Evolutionary conservation across 2,329 filamentous ascomycete genomes (phyloP), one percentile per base, ranked within the genome.

Genomic region (Tolypocladium capitatum): DNA sequence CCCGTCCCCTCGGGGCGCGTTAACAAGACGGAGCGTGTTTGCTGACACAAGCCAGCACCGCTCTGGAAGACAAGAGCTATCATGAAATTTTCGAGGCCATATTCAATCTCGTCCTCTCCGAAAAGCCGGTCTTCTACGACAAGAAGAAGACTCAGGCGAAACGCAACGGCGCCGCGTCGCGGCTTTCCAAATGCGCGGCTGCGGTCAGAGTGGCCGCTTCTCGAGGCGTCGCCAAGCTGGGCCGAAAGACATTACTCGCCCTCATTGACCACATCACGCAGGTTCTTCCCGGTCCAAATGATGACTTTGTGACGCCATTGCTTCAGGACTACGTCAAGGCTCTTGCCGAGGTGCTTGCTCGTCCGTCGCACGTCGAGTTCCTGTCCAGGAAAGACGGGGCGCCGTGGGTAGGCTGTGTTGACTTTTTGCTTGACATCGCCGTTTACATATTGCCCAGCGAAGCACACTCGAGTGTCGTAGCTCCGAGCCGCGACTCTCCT

Each of bases 241-340:
- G 81, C 58, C 71, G 74, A 50, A 94, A 88, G 62, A 91, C 89
- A 0, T 72, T 91, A n/a, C 76, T 83, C 55, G 79, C 84, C 6
- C 69, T 96, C 16, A 72, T 94, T 53, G 81, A 88, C 53, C 89
- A 95, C 64, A 83, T 97, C 51, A 82, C 80, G 3, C 81, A 95
- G 53, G 80, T 81, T 18, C 71, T 94, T 4, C 77, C 81, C 2
- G 75, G 71, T 0, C 65, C 67, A 4, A 76, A 81, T 47, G 80
- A 80, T 14, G 74, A 71, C 2, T 77, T 84, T 47, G 80, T 87
- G 53, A 73, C 81, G 49, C 82, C 84, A 13, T 71, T 98, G 5
- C 68, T 81, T 24, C 74, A 81, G 44, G 81, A 92, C 58, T 94
- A 96, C 61, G 74, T 86, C 54, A 94, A 86, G 67, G 77, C 81